Percentiles rank a stretch among this genome's conserved stretches.
These are phyloP conservation scores for Podila minutissima DNA, from an alignment of 192 early-diverging fungal genomes.

Conservation along the genomic window DNA sequence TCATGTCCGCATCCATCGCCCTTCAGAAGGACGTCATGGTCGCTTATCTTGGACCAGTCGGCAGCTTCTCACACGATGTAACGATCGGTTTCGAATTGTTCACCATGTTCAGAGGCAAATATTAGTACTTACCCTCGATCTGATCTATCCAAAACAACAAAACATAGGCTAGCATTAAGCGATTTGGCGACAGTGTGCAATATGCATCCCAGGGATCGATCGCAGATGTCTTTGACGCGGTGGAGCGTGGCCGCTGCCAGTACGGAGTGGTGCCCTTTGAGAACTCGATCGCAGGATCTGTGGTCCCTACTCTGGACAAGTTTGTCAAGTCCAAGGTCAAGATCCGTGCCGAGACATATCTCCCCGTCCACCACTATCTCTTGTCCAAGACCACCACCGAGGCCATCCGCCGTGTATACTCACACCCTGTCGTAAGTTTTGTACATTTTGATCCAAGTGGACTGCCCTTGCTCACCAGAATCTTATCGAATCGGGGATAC, in stretches of 20 bases:
- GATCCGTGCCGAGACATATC: slow-evolving; percentile 84
- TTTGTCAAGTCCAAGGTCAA: slow-evolving; percentile 73
- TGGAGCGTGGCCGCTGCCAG: slow-evolving; percentile 76
- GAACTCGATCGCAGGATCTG: slow-evolving; percentile 91
- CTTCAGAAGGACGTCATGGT: slow-evolving; percentile 83
- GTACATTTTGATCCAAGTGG: neutral
- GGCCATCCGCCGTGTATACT: slow-evolving; percentile 82
- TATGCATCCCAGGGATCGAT: slow-evolving; percentile 76
- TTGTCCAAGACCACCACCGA: slow-evolving; percentile 74
- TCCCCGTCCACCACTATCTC: slow-evolving; percentile 85
- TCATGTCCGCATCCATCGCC: slow-evolving; percentile 92
- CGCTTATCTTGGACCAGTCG: slow-evolving; percentile 90
- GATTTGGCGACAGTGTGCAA: slow-evolving; percentile 83
- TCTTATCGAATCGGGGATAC: no score
- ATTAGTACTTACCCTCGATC: neutral
- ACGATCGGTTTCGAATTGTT: neutral
- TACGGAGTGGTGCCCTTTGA: slow-evolving; percentile 96
- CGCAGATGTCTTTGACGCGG: slow-evolving; percentile 82
- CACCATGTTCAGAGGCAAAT: neutral
- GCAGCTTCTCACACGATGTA: slow-evolving; percentile 92
- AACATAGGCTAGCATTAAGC: slow-evolving; percentile 52
- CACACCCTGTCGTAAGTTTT: slow-evolving; percentile 63
- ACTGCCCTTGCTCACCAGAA: neutral
- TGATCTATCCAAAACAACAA: neutral
- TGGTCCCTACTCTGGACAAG: slow-evolving; percentile 84